phyloP scores from a whole-genome alignment of 2,329 filamentous ascomycete species.

The Dothiorella sarmentorum region DNA sequence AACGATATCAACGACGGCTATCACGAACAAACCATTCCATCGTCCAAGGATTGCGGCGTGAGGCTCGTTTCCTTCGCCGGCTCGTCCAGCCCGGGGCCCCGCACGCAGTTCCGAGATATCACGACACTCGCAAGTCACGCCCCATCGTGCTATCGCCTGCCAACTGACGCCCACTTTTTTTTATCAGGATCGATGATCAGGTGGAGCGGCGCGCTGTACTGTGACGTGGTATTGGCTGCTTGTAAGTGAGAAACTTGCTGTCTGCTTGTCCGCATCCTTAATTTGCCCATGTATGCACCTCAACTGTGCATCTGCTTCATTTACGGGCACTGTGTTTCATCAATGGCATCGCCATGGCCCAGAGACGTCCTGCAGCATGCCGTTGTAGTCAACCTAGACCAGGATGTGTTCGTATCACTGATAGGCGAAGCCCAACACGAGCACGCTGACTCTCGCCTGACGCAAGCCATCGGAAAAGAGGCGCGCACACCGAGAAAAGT shows the following conservation, averaged over 20 bases:
- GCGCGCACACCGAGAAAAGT: not conserved
- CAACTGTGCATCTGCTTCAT: not conserved
- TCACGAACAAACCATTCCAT: not conserved
- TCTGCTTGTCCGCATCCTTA: conserved; percentile 7
- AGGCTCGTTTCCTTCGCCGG: not conserved
- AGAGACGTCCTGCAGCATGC: not conserved
- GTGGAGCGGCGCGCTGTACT: not conserved
- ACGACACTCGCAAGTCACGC: not conserved
- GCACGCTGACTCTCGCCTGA: not conserved
- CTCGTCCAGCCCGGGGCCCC: not conserved
- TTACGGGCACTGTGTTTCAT: not conserved
- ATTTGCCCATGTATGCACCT: not conserved
- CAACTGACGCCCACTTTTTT: conserved; percentile 1
- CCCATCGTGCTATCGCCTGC: not conserved
- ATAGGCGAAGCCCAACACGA: conserved; percentile 10
- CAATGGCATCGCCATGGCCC: not conserved
- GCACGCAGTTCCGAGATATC: not conserved
- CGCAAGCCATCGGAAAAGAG: not conserved
- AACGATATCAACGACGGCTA: conserved; percentile 5
- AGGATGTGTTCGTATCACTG: conserved; percentile 2
- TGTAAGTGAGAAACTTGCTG: not conserved
- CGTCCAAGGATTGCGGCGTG: not conserved
- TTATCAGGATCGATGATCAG: conserved; percentile 4
- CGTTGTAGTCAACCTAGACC: not conserved
- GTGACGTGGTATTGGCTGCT: not conserved